phyloP scores from a whole-genome alignment of 345 rosid genomes.

The Euphorbia tirucalli region DNA sequence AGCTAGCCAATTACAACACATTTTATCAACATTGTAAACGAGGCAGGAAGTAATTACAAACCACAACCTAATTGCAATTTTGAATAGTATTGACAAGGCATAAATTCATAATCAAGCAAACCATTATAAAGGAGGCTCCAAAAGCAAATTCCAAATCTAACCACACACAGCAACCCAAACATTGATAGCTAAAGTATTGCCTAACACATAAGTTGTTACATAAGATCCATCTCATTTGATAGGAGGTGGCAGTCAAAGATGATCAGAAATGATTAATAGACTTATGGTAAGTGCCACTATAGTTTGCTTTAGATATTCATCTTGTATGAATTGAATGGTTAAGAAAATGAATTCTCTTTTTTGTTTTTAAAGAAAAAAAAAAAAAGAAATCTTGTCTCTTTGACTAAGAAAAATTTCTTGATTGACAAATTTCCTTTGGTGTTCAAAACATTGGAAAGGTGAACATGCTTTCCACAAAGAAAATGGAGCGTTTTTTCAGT shows the following conservation, averaged over 20 bases:
- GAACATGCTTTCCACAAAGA: background rate
- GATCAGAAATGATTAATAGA: background rate
- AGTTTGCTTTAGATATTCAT: background rate
- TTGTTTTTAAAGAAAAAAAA: too few relatives aligned
- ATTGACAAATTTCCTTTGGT: background rate
- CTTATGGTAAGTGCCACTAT: background rate
- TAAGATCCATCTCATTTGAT: background rate
- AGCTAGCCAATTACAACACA: background rate
- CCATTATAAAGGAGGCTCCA: background rate
- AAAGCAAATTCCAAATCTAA: background rate
- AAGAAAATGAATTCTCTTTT: background rate
- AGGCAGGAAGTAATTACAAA: background rate
- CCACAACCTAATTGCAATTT: background rate
- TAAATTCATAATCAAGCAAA: background rate
- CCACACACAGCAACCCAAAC: background rate
- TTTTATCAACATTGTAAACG: background rate
- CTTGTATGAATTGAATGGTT: background rate
- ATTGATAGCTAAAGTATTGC: background rate
- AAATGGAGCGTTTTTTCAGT: background rate
- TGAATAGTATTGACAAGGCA: background rate
- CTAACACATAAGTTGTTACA: background rate
- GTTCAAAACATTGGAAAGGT: background rate
- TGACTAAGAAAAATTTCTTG: background rate
- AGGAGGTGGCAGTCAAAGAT: background rate
- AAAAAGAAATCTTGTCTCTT: too few relatives aligned